Base-by-base conservation (phyloP, 2,329 filamentous ascomycete species). In the Ophiobolus disseminans region DNA sequence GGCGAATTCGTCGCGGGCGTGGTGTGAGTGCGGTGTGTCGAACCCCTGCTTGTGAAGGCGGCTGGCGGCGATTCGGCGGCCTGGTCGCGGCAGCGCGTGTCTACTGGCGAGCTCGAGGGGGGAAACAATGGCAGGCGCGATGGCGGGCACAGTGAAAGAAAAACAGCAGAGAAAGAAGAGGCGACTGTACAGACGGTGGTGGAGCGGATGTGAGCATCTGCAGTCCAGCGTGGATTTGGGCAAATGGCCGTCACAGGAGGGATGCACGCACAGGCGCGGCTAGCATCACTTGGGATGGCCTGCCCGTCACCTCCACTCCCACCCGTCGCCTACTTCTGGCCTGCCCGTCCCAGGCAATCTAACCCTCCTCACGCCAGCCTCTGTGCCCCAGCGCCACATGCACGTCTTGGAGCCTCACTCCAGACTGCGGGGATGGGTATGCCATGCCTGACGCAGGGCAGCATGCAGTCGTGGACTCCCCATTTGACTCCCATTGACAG, bases 41-140 rank as follows among this genome's bases (percentile, higher is more conserved):
- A 56, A 51, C 62, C 62, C 62, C 58, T 62, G 60, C 57, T n/a
- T 35, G 56, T 49, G 45, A 43, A 56, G 51, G 58, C 50, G 50
- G 36, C 36, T 54, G 50, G 62, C 53, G 53, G 58, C 40, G 48
- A 45, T 56, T 48, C 50, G 57, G 50, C 52, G 50, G n/a, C n/a
- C 36, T 44, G 40, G 31, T 2, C 21, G 16, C 21, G 22, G 40
- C 30, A n/a, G 19, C 9, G 32, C n/a, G 20, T n/a, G n/a, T n/a
- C n/a, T n/a, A n/a, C n/a, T n/a, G 22, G 31, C 30, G 40, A 36
- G 19, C 26, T 19, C 26, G 16, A 22, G 39, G 19, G 26, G 19
- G 16, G 32, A 23, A 8, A 14, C 23, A 31, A 31, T n/a, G 38
- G 38, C 38, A 40, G 23, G 16, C 16, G 25, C 23, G n/a, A 21